phyloP scores from a whole-genome alignment of 129 eudicot genomes.

The Dittrichia graveolens region DNA sequence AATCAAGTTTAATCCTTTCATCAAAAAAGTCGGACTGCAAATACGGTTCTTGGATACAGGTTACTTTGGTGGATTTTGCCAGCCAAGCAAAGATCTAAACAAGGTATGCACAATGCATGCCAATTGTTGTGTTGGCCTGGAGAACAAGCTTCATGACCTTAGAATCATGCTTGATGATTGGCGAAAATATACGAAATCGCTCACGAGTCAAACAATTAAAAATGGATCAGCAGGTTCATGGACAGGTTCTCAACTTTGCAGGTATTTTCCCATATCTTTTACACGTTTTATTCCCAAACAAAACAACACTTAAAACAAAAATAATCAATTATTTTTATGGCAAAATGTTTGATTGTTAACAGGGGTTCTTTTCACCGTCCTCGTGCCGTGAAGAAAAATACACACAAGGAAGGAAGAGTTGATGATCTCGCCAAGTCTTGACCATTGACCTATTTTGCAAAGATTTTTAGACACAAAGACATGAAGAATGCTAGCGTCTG shows the following conservation, averaged over 20 bases:
- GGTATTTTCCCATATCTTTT: slow-evolving; percentile 18
- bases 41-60: slow-evolving; percentile 63
- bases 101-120: slow-evolving; percentile 89
- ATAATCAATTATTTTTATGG: too few relatives aligned
- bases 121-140: slow-evolving; percentile 76
- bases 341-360: slow-evolving; percentile 8
- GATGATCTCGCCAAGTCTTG: background rate
- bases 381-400: slow-evolving; percentile 24
- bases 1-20: slow-evolving; percentile 51
- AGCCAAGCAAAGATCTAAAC: slow-evolving; percentile 59
- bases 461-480: slow-evolving; percentile 7
- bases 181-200: slow-evolving; percentile 44
- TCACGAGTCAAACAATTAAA: slow-evolving; percentile 10
- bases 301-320: background rate
- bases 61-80: slow-evolving; percentile 80
- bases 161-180: slow-evolving; percentile 58
- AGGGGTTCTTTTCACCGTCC: slow-evolving; percentile 42
- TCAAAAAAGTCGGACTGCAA: slow-evolving; percentile 43
- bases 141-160: slow-evolving; percentile 69
- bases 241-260: slow-evolving; percentile 56
- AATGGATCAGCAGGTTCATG: slow-evolving; percentile 24
- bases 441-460: background rate
- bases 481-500: slow-evolving; percentile 9
- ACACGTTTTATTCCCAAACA: background rate
- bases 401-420: slow-evolving; percentile 25